These are phyloP conservation scores for Chalciporus piperatus DNA, from an alignment of 768 basidiomycete genomes.

Conservation along the genomic window DNA sequence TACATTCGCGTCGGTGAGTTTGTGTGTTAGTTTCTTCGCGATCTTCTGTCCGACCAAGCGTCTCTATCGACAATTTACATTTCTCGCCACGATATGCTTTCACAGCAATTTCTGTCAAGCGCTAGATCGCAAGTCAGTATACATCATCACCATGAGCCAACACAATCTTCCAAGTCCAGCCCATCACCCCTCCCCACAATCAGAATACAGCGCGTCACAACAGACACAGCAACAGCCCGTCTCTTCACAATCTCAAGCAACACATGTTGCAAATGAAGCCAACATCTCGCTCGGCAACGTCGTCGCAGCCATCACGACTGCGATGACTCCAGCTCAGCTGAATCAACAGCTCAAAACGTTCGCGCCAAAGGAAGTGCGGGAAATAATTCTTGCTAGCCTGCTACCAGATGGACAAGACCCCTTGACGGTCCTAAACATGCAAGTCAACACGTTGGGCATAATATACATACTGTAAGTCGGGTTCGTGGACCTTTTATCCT, in stretches of 20 bases:
- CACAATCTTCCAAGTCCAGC: slow-evolving; percentile 23
- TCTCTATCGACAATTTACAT: not conserved
- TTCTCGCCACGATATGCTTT: not conserved
- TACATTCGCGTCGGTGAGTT: slow-evolving; percentile 7
- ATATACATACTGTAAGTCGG: slow-evolving; percentile 69
- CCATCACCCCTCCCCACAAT: slow-evolving; percentile 15
- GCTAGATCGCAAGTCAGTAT: not conserved
- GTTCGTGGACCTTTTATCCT: not conserved
- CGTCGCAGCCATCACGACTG: slow-evolving; percentile 45
- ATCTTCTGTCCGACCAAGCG: not conserved
- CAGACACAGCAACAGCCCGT: slow-evolving; percentile 11
- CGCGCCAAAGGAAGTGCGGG: slow-evolving; percentile 56
- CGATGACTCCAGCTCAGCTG: slow-evolving; percentile 36
- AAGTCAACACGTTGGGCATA: slow-evolving; percentile 58
- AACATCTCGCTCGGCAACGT: slow-evolving; percentile 38
- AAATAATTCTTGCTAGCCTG: slow-evolving; percentile 51
- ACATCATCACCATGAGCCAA: slow-evolving; percentile 22
- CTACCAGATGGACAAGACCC: slow-evolving; percentile 68
- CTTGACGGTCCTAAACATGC: slow-evolving; percentile 52
- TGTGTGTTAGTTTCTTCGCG: not conserved
- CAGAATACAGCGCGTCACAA: slow-evolving; percentile 12
- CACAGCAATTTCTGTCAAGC: not conserved
- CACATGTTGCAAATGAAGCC: slow-evolving; percentile 2
- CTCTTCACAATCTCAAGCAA: slow-evolving; percentile 4
- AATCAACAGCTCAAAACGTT: slow-evolving; percentile 45